Evolutionary conservation across 1,139 yeast genomes (phyloP).

Genomic region (Petasospora fabianii): DNA sequence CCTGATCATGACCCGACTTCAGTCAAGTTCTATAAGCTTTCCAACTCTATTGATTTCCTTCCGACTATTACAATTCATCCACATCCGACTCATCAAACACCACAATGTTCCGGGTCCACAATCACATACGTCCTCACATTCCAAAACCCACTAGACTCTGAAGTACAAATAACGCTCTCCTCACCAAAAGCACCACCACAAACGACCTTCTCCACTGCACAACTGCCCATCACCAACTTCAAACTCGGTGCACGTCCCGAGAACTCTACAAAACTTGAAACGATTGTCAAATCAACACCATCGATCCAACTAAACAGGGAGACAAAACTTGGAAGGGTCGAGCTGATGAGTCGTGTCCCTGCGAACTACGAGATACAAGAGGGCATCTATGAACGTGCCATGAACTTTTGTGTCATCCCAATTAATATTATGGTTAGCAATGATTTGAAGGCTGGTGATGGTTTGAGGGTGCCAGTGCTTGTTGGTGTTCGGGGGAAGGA

Average conservation of each 20-base stretch:
- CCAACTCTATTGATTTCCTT: slow-evolving; percentile 28
- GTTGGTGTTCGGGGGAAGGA: slow-evolving; percentile 16
- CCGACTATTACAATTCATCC: slow-evolving; percentile 25
- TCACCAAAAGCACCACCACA: slow-evolving; percentile 8
- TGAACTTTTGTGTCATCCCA: slow-evolving; percentile 22
- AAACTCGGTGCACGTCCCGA: slow-evolving; percentile 23
- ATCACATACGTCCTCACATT: slow-evolving; percentile 15
- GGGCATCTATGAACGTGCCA: slow-evolving; percentile 17
- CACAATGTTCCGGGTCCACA: not conserved
- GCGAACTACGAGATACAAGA: slow-evolving; percentile 12
- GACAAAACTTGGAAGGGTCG: slow-evolving; percentile 28
- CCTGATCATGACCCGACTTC: slow-evolving; percentile 29
- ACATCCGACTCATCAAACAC: slow-evolving; percentile 6
- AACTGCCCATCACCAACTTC: slow-evolving; percentile 28
- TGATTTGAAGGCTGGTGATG: not conserved
- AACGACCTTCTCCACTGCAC: not conserved
- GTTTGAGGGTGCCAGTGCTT: slow-evolving; percentile 15
- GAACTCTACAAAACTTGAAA: slow-evolving; percentile 21
- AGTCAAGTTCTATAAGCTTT: slow-evolving; percentile 26
- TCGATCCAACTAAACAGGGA: slow-evolving; percentile 23
- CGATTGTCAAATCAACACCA: slow-evolving; percentile 25
- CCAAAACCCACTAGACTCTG: slow-evolving; percentile 19
- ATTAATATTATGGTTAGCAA: slow-evolving; percentile 8
- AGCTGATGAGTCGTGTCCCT: slow-evolving; percentile 24
- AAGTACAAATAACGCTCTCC: slow-evolving; percentile 19